Percentiles rank a stretch among this genome's conserved stretches.
phyloP scores from a whole-genome alignment of 108 stramenopile genomes.

The Nannochloropsis gaditana region DNA sequence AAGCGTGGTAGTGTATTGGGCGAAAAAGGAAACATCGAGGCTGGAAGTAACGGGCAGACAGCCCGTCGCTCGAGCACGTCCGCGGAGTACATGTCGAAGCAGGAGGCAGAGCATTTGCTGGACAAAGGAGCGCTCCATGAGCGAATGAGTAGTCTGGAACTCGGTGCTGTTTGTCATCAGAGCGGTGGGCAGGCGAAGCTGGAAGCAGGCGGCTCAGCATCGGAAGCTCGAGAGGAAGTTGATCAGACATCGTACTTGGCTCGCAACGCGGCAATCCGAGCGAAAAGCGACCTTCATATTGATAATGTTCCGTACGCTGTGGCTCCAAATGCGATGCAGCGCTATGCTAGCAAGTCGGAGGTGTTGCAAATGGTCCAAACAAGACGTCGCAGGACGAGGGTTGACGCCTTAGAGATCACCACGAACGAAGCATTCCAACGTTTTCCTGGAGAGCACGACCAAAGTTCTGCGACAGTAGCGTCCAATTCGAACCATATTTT shows the following conservation, averaged over 20 bases:
- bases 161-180: background rate
- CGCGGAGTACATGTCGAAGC: background rate
- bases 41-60: background rate
- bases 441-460: too few species aligned
- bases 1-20: too few species aligned
- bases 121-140: background rate
- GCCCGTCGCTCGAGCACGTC: background rate
- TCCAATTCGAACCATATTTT: background rate
- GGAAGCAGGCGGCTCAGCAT: background rate
- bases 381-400: background rate
- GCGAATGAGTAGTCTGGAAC: background rate
- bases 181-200: background rate
- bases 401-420: background rate
- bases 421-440: background rate
- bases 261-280: background rate
- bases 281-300: background rate
- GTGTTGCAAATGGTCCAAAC: constrained; percentile 12
- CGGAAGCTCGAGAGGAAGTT: background rate
- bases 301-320: background rate
- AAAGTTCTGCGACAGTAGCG: background rate
- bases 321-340: background rate
- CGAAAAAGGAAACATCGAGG: background rate
- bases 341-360: constrained; percentile 10
- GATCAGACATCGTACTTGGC: background rate
- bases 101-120: background rate